Conservation (phyloP, 2,329 filamentous ascomycete genomes). For the Iodosphaeria phyllophila region DNA sequence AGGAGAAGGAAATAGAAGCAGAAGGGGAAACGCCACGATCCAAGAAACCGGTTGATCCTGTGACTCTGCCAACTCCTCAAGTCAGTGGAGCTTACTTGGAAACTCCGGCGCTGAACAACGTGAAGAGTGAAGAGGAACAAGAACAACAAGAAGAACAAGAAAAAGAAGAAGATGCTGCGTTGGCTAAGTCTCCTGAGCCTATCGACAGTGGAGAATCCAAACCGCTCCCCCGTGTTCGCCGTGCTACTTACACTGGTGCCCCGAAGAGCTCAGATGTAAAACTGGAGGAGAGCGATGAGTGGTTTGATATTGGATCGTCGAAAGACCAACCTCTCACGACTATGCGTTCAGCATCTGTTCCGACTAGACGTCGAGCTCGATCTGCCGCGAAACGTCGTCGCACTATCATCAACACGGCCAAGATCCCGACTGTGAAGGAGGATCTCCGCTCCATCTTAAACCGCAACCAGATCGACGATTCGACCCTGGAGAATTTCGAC, state of each 20-base stretch:
- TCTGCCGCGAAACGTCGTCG: slow-evolving; percentile 24
- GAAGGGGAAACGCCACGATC: slow-evolving; percentile 29
- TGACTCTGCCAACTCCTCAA: slow-evolving; percentile 31
- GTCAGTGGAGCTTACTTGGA: slow-evolving; percentile 37
- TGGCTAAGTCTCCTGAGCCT: slow-evolving; percentile 3
- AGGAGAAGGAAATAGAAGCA: too few relatives aligned
- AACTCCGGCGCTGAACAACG: slow-evolving; percentile 26
- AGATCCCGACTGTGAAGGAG: slow-evolving; percentile 32
- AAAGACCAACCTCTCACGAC: slow-evolving; percentile 1
- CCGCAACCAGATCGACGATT: slow-evolving; percentile 36
- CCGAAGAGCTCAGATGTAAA: too few relatives aligned
- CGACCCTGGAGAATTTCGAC: slow-evolving; percentile 38
- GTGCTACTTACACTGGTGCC: too few relatives aligned
- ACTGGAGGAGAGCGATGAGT: too few relatives aligned
- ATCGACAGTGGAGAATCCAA: too few relatives aligned
- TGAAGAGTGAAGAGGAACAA: slow-evolving; percentile 8
- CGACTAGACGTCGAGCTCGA: slow-evolving; percentile 14
- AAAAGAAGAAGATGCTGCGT: slow-evolving; percentile 2
- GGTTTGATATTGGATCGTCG: too few relatives aligned
- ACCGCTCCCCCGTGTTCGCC: too few relatives aligned
- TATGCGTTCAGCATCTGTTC: slow-evolving; percentile 10
- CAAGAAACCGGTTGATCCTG: slow-evolving; percentile 20
- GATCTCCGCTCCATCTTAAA: slow-evolving; percentile 34
- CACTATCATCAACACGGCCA: slow-evolving; percentile 33
- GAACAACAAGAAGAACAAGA: slow-evolving; percentile 1